A percentile compares a stretch with the other conserved stretches of the same genome.
phyloP scores from a whole-genome alignment of 768 basidiomycete genomes.

The Mycena vitilis region DNA sequence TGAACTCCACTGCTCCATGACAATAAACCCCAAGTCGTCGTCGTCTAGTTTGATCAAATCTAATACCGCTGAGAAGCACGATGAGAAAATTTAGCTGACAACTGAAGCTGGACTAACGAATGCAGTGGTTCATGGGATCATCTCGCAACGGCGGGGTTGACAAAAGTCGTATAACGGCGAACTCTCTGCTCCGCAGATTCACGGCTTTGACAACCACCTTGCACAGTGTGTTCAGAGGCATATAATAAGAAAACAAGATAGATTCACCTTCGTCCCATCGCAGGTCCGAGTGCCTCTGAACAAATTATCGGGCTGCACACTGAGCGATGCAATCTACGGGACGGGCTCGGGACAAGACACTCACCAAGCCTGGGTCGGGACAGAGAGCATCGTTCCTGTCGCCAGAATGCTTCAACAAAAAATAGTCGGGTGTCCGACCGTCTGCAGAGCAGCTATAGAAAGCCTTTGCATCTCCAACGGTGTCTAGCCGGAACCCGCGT shows the following conservation, averaged over 20 bases:
- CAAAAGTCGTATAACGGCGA: constrained; percentile 66
- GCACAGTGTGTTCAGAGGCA: too few species aligned
- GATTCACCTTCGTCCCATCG: constrained; percentile 55
- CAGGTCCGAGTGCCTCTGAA: constrained; percentile 71
- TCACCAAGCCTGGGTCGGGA: constrained; percentile 77
- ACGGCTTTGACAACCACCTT: constrained; percentile 75
- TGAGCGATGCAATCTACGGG: not conserved
- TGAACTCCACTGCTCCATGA: constrained; percentile 85
- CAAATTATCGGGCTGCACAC: constrained; percentile 72
- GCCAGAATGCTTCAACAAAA: constrained; percentile 32
- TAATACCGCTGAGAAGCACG: constrained; percentile 63
- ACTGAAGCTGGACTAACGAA: constrained; percentile 63
- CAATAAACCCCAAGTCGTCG: constrained; percentile 72
- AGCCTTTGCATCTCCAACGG: constrained; percentile 72
- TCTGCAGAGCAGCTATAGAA: constrained; percentile 56
- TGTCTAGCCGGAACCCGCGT: constrained; percentile 75
- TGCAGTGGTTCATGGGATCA: constrained; percentile 80
- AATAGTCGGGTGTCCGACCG: constrained; percentile 35
- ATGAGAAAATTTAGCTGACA: constrained; percentile 22
- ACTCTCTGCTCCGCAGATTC: constrained; percentile 71
- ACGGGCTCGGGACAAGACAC: constrained; percentile 39
- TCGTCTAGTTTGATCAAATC: constrained; percentile 67
- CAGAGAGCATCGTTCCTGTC: constrained; percentile 70
- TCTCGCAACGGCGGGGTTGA: constrained; percentile 62
- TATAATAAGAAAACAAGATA: too few species aligned